phyloP scores from a whole-genome alignment of 148 eudicot species.

The Amaranthus hypochondriacus region DNA sequence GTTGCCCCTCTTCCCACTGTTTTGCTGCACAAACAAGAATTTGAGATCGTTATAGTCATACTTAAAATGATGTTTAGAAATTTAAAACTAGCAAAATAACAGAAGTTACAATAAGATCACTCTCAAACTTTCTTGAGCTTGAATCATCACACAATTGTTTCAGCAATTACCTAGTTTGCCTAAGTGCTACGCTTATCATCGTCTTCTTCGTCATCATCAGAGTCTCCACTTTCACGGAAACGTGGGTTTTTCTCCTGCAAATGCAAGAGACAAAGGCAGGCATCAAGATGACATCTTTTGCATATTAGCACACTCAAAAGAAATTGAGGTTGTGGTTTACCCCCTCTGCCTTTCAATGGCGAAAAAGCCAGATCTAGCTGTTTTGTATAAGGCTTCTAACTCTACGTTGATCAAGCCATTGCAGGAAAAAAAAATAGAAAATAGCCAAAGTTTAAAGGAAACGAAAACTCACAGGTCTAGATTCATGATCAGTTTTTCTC shows the following conservation, averaged over 20 bases:
- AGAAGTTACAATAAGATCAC: background rate
- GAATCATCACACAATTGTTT: background rate
- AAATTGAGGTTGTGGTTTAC: background rate
- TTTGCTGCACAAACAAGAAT: background rate
- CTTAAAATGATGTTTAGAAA: conserved; percentile 14
- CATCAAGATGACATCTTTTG: background rate
- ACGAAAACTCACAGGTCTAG: conserved; percentile 68
- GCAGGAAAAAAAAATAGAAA: background rate
- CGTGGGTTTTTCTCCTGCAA: conserved; percentile 93
- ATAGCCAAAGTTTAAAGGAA: background rate
- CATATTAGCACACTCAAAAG: background rate
- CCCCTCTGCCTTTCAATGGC: background rate
- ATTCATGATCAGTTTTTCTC: conserved; percentile 65
- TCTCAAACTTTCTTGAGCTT: conserved; percentile 3
- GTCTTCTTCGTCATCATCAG: conserved; percentile 85
- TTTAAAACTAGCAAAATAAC: background rate
- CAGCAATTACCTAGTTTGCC: conserved; percentile 5
- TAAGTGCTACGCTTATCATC: conserved; percentile 51
- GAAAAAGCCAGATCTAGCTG: too few species aligned
- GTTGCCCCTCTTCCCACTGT: background rate
- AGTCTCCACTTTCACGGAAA: conserved; percentile 90
- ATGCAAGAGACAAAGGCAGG: background rate
- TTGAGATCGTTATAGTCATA: background rate
- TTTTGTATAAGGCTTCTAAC: too few species aligned
- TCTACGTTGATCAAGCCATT: background rate